A percentile compares a stretch with the other conserved stretches of the same genome.
phyloP scores from a whole-genome alignment of 805 yeast genomes.

The Metschnikowia colocasiae region DNA sequence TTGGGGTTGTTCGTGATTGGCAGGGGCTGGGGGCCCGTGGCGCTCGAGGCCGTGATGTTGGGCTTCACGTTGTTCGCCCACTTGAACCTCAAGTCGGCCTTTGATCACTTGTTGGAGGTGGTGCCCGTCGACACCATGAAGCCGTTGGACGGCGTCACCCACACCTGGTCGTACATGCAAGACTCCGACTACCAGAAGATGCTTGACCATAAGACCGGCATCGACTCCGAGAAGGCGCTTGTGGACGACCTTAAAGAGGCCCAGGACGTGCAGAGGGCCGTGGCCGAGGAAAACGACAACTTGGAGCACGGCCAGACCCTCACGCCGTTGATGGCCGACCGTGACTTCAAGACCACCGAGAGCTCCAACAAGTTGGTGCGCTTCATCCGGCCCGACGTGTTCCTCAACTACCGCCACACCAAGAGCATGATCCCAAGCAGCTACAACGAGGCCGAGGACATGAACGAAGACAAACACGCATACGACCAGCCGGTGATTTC shows the following conservation, averaged over 20 bases:
- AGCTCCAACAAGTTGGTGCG: constrained; percentile 43
- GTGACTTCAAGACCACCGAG: constrained; percentile 41
- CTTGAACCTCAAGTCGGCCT: constrained; percentile 58
- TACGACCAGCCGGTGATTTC: constrained; percentile 74
- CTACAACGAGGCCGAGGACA: constrained; percentile 37
- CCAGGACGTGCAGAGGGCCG: constrained; percentile 17
- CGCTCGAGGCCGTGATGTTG: constrained; percentile 64
- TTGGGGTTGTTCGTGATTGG: constrained; percentile 85
- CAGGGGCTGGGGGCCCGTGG: constrained; percentile 93
- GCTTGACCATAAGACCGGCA: constrained; percentile 20
- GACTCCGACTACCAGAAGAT: constrained; percentile 34
- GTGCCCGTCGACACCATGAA: constrained; percentile 73
- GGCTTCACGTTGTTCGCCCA: constrained; percentile 69
- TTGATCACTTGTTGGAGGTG: constrained; percentile 50
- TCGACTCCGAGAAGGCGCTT: constrained; percentile 9
- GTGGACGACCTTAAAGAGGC: constrained; percentile 20
- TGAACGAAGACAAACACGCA: constrained; percentile 54
- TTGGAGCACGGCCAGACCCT: constrained; percentile 16
- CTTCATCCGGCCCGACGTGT: constrained; percentile 60
- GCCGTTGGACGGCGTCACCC: constrained; percentile 66
- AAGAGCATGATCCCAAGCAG: constrained; percentile 33
- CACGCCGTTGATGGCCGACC: constrained; percentile 71
- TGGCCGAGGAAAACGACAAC: constrained; percentile 17
- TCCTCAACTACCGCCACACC: constrained; percentile 41
- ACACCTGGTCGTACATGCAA: constrained; percentile 54